These are phyloP conservation scores for Pestalotiopsis sp. DNA, from an alignment of 2,329 filamentous ascomycete genomes.

Conservation along the genomic window DNA sequence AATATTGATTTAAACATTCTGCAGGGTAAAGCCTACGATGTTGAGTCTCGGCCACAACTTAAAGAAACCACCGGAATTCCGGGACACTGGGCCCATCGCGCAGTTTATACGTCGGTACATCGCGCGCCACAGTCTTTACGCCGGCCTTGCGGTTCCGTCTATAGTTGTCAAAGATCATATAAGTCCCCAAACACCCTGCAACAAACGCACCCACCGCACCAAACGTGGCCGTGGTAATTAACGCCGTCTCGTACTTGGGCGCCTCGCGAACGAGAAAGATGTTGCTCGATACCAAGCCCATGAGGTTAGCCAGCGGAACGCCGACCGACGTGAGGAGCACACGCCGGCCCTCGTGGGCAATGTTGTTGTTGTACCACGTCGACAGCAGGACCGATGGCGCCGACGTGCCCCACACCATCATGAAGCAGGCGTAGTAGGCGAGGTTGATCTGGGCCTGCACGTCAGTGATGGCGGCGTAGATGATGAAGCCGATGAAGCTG, in stretches of 20 bases:
- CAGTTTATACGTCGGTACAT: slow-evolving; percentile 58
- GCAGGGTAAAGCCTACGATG: neutral
- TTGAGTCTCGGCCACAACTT: slow-evolving; percentile 4
- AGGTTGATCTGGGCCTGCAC: slow-evolving; percentile 62
- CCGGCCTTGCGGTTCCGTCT: slow-evolving; percentile 60
- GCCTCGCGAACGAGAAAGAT: slow-evolving; percentile 66
- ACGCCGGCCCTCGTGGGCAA: slow-evolving; percentile 74
- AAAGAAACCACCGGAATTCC: slow-evolving; percentile 61
- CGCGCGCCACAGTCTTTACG: slow-evolving; percentile 52
- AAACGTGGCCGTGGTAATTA: slow-evolving; percentile 66
- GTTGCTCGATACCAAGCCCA: slow-evolving; percentile 71
- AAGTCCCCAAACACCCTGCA: slow-evolving; percentile 57
- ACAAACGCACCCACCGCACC: slow-evolving; percentile 60
- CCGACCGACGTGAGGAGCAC: slow-evolving; percentile 71
- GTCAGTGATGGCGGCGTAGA: slow-evolving; percentile 71
- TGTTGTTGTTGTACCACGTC: slow-evolving; percentile 79
- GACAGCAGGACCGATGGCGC: slow-evolving; percentile 70
- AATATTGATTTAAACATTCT: neutral
- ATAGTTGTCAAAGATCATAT: slow-evolving; percentile 67
- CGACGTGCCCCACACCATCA: slow-evolving; percentile 82
- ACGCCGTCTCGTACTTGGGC: slow-evolving; percentile 67
- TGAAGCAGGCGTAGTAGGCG: slow-evolving; percentile 76
- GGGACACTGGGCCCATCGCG: slow-evolving; percentile 53
- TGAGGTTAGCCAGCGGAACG: slow-evolving; percentile 75
- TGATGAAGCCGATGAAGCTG: slow-evolving; percentile 77